Conservation (phyloP, 2,329 filamentous ascomycete species). For the Cladosporium sp. region DNA sequence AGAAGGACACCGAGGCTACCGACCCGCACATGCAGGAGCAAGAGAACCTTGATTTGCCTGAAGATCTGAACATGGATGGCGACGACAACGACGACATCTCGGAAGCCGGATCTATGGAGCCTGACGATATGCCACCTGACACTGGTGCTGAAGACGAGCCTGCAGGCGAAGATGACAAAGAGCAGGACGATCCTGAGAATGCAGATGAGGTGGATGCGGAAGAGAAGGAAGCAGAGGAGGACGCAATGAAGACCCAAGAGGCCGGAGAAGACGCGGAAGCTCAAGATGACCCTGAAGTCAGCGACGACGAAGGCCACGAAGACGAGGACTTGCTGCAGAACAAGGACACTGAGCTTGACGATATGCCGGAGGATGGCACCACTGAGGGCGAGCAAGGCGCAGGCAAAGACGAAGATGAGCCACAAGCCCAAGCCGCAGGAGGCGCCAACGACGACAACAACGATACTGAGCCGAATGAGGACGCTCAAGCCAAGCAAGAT, state of each 20-base stretch:
- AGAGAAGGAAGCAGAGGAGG: conserved; percentile 45
- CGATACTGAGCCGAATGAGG: conserved; percentile 11
- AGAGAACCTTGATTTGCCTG: conserved; percentile 78
- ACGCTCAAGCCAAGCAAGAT: conserved; percentile 25
- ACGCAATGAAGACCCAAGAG: conserved; percentile 50
- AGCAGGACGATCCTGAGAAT: conserved; percentile 42
- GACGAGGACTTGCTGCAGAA: conserved; percentile 24
- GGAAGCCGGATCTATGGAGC: conserved; percentile 14
- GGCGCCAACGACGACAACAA: conserved; percentile 47
- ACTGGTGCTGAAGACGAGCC: conserved; percentile 25
- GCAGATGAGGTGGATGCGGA: conserved; percentile 45
- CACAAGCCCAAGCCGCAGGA: conserved; percentile 17
- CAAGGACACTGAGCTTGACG: conserved; percentile 23
- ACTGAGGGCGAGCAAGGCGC: conserved; percentile 37
- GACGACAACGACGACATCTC: conserved; percentile 49
- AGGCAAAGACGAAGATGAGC: conserved; percentile 65
- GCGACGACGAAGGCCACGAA: conserved; percentile 21
- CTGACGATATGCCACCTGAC: conserved; percentile 23
- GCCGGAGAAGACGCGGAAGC: conserved; percentile 42
- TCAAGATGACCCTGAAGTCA: conserved; percentile 14
- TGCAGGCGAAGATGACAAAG: conserved; percentile 36
- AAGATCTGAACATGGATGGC: conserved; percentile 81
- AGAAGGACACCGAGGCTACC: conserved; percentile 65
- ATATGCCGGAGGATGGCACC: conserved; percentile 24
- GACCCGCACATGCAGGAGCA: conserved; percentile 80